Conservation (phyloP, 495 filamentous ascomycete genomes). For the Tuber aestivum region DNA sequence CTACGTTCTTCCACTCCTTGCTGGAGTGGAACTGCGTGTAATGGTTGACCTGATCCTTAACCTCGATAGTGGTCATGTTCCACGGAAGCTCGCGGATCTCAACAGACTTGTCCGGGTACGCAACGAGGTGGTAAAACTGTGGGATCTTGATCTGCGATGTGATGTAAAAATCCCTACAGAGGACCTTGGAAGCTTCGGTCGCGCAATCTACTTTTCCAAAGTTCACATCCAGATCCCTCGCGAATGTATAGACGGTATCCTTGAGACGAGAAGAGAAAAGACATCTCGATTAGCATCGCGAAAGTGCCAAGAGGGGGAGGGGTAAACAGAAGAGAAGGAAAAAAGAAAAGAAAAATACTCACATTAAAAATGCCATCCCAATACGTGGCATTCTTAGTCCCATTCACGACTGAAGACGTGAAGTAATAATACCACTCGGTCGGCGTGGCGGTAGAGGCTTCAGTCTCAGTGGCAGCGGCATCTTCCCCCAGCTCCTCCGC, state of each 20-base stretch:
- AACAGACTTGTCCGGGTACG: conserved; percentile 31
- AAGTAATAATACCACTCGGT: conserved; percentile 41
- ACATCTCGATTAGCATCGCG: conserved; percentile 7
- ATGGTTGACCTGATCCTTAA: conserved; percentile 16
- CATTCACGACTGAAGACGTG: conserved; percentile 32
- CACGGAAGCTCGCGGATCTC: conserved; percentile 29
- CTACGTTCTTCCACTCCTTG: conserved; percentile 52
- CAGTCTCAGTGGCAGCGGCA: conserved; percentile 16
- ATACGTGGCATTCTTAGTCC: conserved; percentile 34
- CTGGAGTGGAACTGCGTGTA: conserved; percentile 49
- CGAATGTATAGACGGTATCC: conserved; percentile 22
- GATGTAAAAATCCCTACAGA: conserved; percentile 35
- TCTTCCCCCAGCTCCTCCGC: conserved; percentile 9
- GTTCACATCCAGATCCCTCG: conserved; percentile 25
- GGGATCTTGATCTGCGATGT: conserved; percentile 32
- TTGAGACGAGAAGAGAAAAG: background rate
- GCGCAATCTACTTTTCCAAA: conserved; percentile 40
- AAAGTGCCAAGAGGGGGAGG: conserved; percentile 7
- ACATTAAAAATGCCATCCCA: conserved; percentile 41
- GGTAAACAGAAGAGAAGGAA: background rate
- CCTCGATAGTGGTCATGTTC: conserved; percentile 16
- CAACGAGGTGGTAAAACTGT: conserved; percentile 34
- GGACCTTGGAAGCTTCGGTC: conserved; percentile 17
- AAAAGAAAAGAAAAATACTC: conserved; percentile 3
- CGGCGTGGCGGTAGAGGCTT: conserved; percentile 10